Base-by-base conservation (phyloP, 1,139 yeast genomes). In the Entelexis paramagnoliae region DNA sequence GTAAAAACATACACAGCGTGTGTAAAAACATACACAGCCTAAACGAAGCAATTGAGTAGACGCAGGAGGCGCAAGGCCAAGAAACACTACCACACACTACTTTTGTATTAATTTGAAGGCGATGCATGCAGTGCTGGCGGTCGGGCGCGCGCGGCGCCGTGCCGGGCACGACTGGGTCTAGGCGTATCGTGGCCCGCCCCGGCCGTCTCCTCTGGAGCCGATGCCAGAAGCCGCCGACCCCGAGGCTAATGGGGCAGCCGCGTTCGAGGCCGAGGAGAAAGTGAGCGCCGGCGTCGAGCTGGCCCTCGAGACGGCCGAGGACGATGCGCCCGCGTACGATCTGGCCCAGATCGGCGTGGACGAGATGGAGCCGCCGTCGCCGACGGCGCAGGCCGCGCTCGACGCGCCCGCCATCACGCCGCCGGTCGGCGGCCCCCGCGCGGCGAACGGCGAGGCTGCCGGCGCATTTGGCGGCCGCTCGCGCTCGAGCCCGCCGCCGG, bases 401-500 rank as follows among this genome's bases (percentile, higher is more conserved):
- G 44, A 40, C 5, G 34, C 33, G 22, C 43, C 43, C 4, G 14
- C 33, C 8, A 40, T 40, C 14, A 19, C 29, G 17, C 42, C 42
- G 30, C 43, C 43, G 22, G n/a, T 26, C 2, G n/a, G n/a, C n/a
- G n/a, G n/a, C n/a, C n/a, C n/a, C n/a, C n/a, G n/a, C n/a, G n/a
- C n/a, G n/a, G n/a, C n/a, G n/a, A n/a, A n/a, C n/a, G n/a, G n/a
- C n/a, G n/a, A n/a, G n/a, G n/a, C n/a, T n/a, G n/a, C n/a, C n/a
- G n/a, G n/a, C n/a, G n/a, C n/a, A n/a, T n/a, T n/a, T n/a, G n/a
- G n/a, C n/a, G n/a, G n/a, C n/a, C n/a, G n/a, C n/a, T 38, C 42
- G 29, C 42, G 42, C 29, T 38, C 42, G 42, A 38, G 42, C n/a
- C 42, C 42, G 16, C 42, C 42, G 19, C 42, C 42, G 8, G 42